Evolutionary conservation across 768 basidiomycete genomes (phyloP).

Genomic region (Rhizopogon rudus): DNA sequence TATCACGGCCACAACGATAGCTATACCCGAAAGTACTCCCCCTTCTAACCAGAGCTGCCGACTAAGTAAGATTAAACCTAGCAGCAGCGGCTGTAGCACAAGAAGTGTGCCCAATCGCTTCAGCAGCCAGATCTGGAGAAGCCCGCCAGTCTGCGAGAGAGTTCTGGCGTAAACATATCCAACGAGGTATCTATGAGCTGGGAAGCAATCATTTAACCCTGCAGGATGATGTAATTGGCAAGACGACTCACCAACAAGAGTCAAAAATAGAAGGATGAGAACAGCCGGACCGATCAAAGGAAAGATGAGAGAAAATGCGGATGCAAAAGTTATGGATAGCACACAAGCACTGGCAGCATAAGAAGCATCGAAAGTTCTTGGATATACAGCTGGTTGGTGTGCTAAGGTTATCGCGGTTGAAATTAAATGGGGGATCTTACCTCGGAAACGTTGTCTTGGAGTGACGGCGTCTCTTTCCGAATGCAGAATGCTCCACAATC

Average conservation of each 20-base stretch:
- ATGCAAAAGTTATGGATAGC: conserved; percentile 66
- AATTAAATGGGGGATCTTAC: conserved; percentile 33
- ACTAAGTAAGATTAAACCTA: conserved; percentile 69
- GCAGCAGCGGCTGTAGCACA: conserved; percentile 66
- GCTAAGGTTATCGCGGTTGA: not conserved
- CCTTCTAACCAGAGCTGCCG: conserved; percentile 70
- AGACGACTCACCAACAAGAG: conserved; percentile 53
- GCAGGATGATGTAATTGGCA: conserved; percentile 1
- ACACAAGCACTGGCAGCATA: conserved; percentile 63
- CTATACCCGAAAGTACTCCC: conserved; percentile 53
- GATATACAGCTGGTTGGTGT: conserved; percentile 54
- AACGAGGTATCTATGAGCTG: conserved; percentile 77
- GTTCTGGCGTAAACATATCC: conserved; percentile 75
- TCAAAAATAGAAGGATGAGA: conserved; percentile 56
- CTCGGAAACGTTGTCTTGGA: conserved; percentile 74
- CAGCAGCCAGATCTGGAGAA: conserved; percentile 71
- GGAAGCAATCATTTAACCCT: not conserved
- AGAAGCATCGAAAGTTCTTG: conserved; percentile 63
- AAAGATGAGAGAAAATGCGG: conserved; percentile 70
- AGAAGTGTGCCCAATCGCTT: conserved; percentile 68
- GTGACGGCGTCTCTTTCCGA: conserved; percentile 61
- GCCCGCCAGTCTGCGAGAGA: conserved; percentile 70
- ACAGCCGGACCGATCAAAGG: conserved; percentile 73
- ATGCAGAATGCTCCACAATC: conserved; percentile 51
- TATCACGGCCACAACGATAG: conserved; percentile 47